Conservation (phyloP, 176 grass and related monocot genomes). For the Otatea glauca region DNA sequence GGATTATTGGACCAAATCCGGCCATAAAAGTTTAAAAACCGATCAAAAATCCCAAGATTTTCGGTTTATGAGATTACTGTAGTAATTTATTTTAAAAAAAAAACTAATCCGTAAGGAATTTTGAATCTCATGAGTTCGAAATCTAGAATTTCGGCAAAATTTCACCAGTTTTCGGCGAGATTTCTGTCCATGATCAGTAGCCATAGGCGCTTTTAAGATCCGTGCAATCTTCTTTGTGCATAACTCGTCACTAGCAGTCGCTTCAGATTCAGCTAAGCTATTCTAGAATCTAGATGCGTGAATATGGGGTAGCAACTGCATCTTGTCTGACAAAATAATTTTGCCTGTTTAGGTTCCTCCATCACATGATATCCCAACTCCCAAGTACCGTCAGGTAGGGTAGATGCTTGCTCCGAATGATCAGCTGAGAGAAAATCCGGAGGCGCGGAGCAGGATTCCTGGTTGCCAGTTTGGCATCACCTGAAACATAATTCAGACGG, state of each 20-base stretch:
- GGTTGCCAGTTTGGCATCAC: slow-evolving; percentile 2
- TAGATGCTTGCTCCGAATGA: slow-evolving; percentile 11
- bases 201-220: background rate
- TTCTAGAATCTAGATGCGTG: background rate
- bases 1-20: too few species aligned
- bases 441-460: background rate
- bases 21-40: too few species aligned
- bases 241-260: background rate
- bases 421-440: background rate
- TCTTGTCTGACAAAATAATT: background rate
- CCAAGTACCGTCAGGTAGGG: background rate
- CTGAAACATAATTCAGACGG: slow-evolving; percentile 4
- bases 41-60: too few species aligned
- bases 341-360: background rate
- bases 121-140: too few species aligned
- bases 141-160: too few species aligned
- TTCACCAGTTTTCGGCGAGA: too few species aligned
- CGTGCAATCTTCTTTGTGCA: background rate
- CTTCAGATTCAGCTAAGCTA: background rate
- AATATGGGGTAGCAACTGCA: too few species aligned
- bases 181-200: too few species aligned
- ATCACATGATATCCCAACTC: background rate
- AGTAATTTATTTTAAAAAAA: too few species aligned
- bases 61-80: too few species aligned
- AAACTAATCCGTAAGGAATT: too few species aligned